These are phyloP conservation scores for Pseudodiploospora longispora DNA, from an alignment of 2,329 filamentous ascomycete species.

Conservation along the genomic window DNA sequence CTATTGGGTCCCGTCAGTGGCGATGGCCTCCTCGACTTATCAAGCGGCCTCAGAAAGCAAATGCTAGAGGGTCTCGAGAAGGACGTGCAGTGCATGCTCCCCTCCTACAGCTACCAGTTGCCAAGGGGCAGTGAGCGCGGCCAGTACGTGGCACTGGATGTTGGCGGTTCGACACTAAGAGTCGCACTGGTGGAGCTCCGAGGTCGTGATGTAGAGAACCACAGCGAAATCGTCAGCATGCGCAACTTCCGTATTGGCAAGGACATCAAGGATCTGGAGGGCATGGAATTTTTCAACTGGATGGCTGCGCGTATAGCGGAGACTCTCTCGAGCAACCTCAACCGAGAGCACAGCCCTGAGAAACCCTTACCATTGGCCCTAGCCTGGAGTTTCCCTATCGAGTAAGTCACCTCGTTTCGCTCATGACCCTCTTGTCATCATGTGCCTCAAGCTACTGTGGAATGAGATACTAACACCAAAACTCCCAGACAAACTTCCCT, in stretches of 20 bases:
- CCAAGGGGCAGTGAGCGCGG: conserved; percentile 53
- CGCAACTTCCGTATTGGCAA: conserved; percentile 48
- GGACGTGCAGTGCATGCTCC: conserved; percentile 53
- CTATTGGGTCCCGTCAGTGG: conserved; percentile 41
- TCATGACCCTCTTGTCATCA: background rate
- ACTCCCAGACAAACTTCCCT: conserved; percentile 52
- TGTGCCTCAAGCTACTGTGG: background rate
- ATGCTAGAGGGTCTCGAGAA: conserved; percentile 44
- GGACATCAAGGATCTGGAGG: conserved; percentile 47
- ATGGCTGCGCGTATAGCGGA: conserved; percentile 54
- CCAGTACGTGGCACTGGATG: conserved; percentile 54
- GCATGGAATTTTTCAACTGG: conserved; percentile 59
- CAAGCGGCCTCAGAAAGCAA: conserved; percentile 43
- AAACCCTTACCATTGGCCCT: conserved; percentile 50
- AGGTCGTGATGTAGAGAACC: conserved; percentile 34
- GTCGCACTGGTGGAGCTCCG: conserved; percentile 55
- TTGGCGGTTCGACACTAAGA: conserved; percentile 61
- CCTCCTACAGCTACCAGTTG: conserved; percentile 57
- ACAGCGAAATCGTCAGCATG: conserved; percentile 46
- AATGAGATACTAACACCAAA: conserved; percentile 14
- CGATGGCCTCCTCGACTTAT: conserved; percentile 38
- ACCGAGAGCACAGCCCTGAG: conserved; percentile 26
- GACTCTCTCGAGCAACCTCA: conserved; percentile 40
- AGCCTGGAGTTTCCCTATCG: conserved; percentile 63
- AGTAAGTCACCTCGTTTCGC: conserved; percentile 38